A percentile compares a stretch with the other conserved stretches of the same genome.
Conservation (phyloP, 352 stramenopile species). For the Pythium periplocum region DNA sequence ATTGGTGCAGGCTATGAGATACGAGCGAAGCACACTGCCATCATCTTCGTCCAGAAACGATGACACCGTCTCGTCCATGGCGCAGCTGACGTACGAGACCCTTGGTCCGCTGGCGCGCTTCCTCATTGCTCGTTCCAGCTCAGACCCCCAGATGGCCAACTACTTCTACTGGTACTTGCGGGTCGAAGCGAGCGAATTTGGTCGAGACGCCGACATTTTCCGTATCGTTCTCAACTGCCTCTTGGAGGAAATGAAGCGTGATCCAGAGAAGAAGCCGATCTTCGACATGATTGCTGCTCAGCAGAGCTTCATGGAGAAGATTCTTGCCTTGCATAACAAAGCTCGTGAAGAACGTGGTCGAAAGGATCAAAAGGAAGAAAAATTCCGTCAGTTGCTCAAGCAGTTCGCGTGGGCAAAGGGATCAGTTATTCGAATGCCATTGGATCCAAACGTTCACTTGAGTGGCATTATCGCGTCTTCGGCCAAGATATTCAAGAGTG, state of each 20-base stretch:
- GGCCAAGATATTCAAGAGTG: slow-evolving; percentile 97
- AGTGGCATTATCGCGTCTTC: slow-evolving; percentile 89
- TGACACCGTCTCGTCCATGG: slow-evolving; percentile 37
- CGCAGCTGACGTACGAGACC: slow-evolving; percentile 35
- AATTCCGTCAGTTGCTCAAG: slow-evolving; percentile 87
- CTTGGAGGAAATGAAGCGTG: slow-evolving; percentile 91
- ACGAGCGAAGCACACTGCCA: slow-evolving; percentile 45
- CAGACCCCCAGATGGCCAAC: slow-evolving; percentile 95
- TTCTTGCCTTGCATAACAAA: slow-evolving; percentile 91
- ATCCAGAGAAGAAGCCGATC: slow-evolving; percentile 84
- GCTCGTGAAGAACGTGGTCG: slow-evolving; percentile 92
- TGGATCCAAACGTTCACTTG: slow-evolving; percentile 81
- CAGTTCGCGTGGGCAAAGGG: slow-evolving; percentile 77
- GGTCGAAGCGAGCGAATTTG: slow-evolving; percentile 70
- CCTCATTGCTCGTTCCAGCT: slow-evolving; percentile 91
- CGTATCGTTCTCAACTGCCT: slow-evolving; percentile 86
- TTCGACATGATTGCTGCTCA: slow-evolving; percentile 91
- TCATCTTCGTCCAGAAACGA: slow-evolving; percentile 10
- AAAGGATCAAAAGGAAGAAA: slow-evolving; percentile 95
- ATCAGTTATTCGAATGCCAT: slow-evolving; percentile 76
- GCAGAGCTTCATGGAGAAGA: slow-evolving; percentile 92
- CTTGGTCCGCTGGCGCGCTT: slow-evolving; percentile 88
- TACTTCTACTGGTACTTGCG: slow-evolving; percentile 97
- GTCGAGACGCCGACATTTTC: slow-evolving; percentile 74
- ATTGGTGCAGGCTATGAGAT: slow-evolving; percentile 96